Percentiles rank a stretch among this genome's conserved stretches.
Evolutionary conservation across 2,329 filamentous ascomycete species (phyloP).

Genomic region (Fusarium fujikuroi): DNA sequence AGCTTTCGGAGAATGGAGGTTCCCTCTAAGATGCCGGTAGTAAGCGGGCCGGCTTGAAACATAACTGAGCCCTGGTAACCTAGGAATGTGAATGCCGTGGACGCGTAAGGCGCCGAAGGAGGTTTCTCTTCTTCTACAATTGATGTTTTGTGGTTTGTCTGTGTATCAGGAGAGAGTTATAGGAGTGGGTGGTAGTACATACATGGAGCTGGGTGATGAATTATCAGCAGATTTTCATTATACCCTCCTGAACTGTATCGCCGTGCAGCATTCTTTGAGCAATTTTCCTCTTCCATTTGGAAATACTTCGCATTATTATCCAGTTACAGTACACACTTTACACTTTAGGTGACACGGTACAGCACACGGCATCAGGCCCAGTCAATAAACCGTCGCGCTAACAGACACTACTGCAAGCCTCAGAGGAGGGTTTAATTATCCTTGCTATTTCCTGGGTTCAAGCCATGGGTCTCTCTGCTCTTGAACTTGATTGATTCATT

Average conservation of each 20-base stretch:
- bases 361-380: conserved; percentile 17
- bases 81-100: not conserved
- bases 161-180: not conserved
- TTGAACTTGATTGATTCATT: not conserved
- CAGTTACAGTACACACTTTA: conserved; percentile 6
- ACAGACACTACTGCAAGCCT: conserved; percentile 40
- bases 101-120: conserved; percentile 1
- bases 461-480: not conserved
- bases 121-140: not conserved
- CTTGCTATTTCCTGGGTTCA: conserved; percentile 3
- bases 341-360: conserved; percentile 1
- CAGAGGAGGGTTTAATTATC: conserved; percentile 24
- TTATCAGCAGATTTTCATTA: not conserved
- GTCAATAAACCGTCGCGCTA: conserved; percentile 46
- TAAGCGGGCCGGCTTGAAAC: conserved; percentile 26
- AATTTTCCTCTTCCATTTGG: not conserved
- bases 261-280: not conserved
- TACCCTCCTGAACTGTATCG: not conserved
- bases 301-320: not conserved
- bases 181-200: not conserved
- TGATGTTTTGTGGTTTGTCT: not conserved
- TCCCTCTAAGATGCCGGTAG: not conserved
- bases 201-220: not conserved
- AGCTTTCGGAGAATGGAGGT: conserved; percentile 10
- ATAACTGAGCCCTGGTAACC: not conserved